phyloP scores from a whole-genome alignment of 345 rosid species.

The Sonneratia caseolaris region DNA sequence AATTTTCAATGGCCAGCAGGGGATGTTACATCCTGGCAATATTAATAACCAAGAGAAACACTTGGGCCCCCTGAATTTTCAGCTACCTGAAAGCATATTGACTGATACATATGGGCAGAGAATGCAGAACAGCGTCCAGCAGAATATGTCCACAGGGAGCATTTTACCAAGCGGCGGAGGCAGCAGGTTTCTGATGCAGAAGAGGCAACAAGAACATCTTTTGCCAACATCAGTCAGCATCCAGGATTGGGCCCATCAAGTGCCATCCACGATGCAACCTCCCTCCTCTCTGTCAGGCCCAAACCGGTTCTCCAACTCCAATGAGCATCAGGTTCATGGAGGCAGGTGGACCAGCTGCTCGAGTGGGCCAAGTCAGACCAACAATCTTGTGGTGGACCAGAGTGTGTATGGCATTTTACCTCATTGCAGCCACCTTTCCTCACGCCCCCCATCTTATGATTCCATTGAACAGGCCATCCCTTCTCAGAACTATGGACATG shows the following conservation, averaged over 20 bases:
- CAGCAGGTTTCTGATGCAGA: constrained; percentile 39
- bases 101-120: constrained; percentile 9
- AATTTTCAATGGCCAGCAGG: constrained; percentile 51
- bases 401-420: constrained; percentile 63
- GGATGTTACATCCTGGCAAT: constrained; percentile 22
- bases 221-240: constrained; percentile 21
- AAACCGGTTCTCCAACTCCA: constrained; percentile 51
- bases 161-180: constrained; percentile 41
- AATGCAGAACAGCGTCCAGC: constrained; percentile 25
- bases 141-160: constrained; percentile 30
- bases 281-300: constrained; percentile 39
- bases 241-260: constrained; percentile 49
- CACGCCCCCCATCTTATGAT: constrained; percentile 30
- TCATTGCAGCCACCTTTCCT: constrained; percentile 50
- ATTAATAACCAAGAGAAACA: constrained; percentile 42
- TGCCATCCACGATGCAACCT: constrained; percentile 39
- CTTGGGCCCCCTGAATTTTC: constrained; percentile 37
- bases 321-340: constrained; percentile 48
- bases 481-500: constrained; percentile 49
- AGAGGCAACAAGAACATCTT: constrained; percentile 30
- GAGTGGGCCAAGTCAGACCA: constrained; percentile 32
- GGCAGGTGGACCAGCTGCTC: constrained; percentile 50
- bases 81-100: constrained; percentile 38
- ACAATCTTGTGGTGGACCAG: constrained; percentile 43
- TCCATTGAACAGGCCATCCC: constrained; percentile 42